A percentile compares a stretch with the other conserved stretches of the same genome.
Evolutionary conservation across 2,329 filamentous ascomycete genomes (phyloP).

Genomic region (Leptographium procerum): DNA sequence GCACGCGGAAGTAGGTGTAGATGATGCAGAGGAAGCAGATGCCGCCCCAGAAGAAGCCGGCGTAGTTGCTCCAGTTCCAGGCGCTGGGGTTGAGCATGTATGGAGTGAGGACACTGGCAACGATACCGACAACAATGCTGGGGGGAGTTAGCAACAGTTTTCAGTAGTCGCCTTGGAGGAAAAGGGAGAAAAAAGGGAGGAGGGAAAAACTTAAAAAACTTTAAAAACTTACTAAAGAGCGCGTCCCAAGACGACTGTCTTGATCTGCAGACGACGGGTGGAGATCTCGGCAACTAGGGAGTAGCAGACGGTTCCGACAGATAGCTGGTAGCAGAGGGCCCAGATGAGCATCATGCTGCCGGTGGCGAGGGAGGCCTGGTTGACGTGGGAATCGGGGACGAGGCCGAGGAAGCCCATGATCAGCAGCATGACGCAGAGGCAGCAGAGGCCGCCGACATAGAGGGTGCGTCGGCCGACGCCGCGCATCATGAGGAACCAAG

Average conservation of each 20-base stretch:
- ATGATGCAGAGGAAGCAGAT: slow-evolving; percentile 71
- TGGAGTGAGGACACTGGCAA: slow-evolving; percentile 71
- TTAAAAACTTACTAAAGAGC: slow-evolving; percentile 8
- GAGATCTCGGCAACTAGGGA: slow-evolving; percentile 79
- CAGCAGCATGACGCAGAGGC: slow-evolving; percentile 65
- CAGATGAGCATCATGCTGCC: slow-evolving; percentile 78
- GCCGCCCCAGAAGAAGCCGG: slow-evolving; percentile 81
- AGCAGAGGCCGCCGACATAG: slow-evolving; percentile 64
- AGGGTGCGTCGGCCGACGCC: slow-evolving; percentile 66
- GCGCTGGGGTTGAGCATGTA: slow-evolving; percentile 85
- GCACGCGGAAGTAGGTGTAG: slow-evolving; percentile 71
- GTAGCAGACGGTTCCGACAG: slow-evolving; percentile 82
- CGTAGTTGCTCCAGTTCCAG: slow-evolving; percentile 82
- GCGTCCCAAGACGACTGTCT: slow-evolving; percentile 45
- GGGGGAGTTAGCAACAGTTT: not conserved
- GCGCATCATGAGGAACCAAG: slow-evolving; percentile 68
- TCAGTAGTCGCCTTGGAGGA: too few relatives aligned
- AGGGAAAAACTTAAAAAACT: not conserved
- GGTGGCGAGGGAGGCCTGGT: slow-evolving; percentile 59
- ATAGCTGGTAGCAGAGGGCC: slow-evolving; percentile 75
- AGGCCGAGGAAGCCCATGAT: slow-evolving; percentile 76
- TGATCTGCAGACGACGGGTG: slow-evolving; percentile 73
- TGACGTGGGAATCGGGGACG: slow-evolving; percentile 47
- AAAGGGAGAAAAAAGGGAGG: not conserved
- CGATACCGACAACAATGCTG: slow-evolving; percentile 64